These are phyloP conservation scores for Colletotrichum tamarilloi DNA, from an alignment of 2,329 filamentous ascomycete species.

Conservation along the genomic window DNA sequence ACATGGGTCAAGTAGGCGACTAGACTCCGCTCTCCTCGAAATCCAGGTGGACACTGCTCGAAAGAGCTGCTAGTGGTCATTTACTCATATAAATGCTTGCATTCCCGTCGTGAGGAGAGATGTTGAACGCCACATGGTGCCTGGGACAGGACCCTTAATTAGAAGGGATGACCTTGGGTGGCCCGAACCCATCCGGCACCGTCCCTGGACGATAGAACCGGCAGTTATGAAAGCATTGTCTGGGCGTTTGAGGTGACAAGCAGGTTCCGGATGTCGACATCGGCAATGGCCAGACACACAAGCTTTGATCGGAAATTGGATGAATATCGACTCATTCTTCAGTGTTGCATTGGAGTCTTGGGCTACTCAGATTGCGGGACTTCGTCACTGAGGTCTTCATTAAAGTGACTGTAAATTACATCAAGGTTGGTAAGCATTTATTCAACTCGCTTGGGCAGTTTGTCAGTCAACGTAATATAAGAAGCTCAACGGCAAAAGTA, in stretches of 20 bases:
- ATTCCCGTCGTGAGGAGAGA: background rate
- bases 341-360: background rate
- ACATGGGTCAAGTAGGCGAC: background rate
- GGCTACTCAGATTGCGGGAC: background rate
- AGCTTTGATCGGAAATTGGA: background rate
- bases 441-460: background rate
- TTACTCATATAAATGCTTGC: background rate
- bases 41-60: background rate
- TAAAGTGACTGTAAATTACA: background rate
- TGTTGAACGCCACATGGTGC: background rate
- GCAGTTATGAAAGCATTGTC: slow-evolving; percentile 1
- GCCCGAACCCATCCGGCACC: background rate
- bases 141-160: background rate
- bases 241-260: slow-evolving; percentile 2
- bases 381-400: background rate
- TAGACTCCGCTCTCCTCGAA: background rate
- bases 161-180: background rate
- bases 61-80: background rate
- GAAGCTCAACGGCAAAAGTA: background rate
- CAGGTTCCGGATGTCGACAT: background rate
- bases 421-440: background rate
- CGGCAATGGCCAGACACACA: slow-evolving; percentile 3
- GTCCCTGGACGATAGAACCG: background rate
- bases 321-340: background rate
- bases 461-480: background rate